Conservation (phyloP, 768 basidiomycete genomes). For the Tulasnella sp. region DNA sequence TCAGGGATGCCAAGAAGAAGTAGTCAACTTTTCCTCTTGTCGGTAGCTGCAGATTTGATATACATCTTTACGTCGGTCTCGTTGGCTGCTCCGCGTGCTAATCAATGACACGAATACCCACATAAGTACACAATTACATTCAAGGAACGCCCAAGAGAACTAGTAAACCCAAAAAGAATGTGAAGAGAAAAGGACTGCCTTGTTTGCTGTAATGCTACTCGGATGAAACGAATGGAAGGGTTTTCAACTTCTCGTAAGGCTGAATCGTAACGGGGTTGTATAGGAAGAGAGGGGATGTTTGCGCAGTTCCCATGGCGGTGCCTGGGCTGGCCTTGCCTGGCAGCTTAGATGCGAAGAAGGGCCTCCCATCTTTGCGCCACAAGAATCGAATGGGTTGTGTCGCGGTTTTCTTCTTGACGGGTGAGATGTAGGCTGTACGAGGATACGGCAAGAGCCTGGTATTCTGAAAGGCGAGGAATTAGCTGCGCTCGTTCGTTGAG, state of each 20-base stretch:
- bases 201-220: neutral
- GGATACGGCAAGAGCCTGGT: neutral
- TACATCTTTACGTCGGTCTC: neutral
- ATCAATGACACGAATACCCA: too few species aligned
- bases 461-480: neutral
- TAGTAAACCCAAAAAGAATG: too few species aligned
- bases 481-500: neutral
- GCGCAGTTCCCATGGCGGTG: neutral
- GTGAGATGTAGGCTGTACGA: neutral
- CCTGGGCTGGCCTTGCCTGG: neutral
- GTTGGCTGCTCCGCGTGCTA: too few species aligned
- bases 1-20: constrained; percentile 79
- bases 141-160: too few species aligned
- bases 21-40: neutral
- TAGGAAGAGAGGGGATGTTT: neutral
- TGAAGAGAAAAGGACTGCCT: neutral
- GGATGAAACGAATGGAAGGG: neutral
- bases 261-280: neutral
- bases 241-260: constrained; percentile 5
- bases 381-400: neutral
- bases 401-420: neutral
- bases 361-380: neutral
- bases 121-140: too few species aligned
- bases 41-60: neutral
- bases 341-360: neutral